Evolutionary conservation across 164 flowering plant genomes (phyloP), one percentile per base, ranked within the genome.

Genomic region (Nymphaea thermarum): DNA sequence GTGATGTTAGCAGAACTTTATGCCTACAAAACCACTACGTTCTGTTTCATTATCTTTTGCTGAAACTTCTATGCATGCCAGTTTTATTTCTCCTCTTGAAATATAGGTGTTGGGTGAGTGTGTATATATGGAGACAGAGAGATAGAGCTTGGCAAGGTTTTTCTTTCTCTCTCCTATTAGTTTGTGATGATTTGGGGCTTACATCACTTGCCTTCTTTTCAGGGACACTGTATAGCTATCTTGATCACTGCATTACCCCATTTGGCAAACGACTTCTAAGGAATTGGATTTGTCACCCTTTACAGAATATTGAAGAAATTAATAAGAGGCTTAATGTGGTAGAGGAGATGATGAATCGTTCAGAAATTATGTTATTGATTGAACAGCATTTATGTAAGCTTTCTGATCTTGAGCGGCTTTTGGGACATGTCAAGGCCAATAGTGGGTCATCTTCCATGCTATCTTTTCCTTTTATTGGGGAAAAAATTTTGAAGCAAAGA

Each of bases 211-310:
- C 17, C 68, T 72, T 59, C 60, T 11, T 74, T 73, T 66, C 82
- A 95, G 99, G 99, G 64, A 95, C 99, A 43, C 75, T 95, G 55
- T 87, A 79, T 78, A 84, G 79, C 64, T 87, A 92, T 80, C 94
- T 95, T 66, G 85, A 92, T 73, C 83, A 73, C 57, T 95, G 99
- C 77, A 62, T 89, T 64, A 88, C 96, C 17, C 67, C 85, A 69
- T 78, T 90, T 71, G 98, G 99, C 44, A 95, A 90, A 76, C 84
- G 99, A 43, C 93, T 95, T 70, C 77, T 92, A 65, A 81, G 96
- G 73, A 81, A 67, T 62, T 95, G 99, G 98, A 87, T 95, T 66
- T 92, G 99, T 76, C 97, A 92, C 80, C 98, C 98, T 44, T 81
- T 95, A 60, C 86, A 82, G 72, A 84, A 84, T 79, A 81, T 82